Conservation (phyloP, 306 rosid genomes). For the Astragalus membranaceus region DNA sequence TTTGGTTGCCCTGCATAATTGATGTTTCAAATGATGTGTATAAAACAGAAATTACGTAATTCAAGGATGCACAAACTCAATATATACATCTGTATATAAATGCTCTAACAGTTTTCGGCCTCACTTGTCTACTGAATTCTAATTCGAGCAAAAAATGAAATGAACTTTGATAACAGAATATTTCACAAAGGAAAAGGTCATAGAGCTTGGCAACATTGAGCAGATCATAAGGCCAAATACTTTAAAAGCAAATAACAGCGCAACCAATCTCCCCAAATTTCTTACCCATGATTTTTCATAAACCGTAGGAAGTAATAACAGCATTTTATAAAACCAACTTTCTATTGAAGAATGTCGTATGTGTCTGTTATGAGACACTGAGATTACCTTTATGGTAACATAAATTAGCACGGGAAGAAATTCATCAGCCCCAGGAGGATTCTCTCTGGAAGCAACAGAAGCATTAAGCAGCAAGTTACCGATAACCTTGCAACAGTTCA, state of each 20-base stretch:
- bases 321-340: background rate
- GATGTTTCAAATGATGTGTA: background rate
- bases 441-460: slow-evolving; percentile 73
- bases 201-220: background rate
- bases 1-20: slow-evolving; percentile 2
- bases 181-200: slow-evolving; percentile 9
- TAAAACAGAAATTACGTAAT: background rate
- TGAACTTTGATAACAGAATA: slow-evolving; percentile 8
- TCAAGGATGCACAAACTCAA: background rate
- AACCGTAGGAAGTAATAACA: background rate
- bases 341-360: background rate
- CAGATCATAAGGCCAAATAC: background rate
- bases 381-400: slow-evolving; percentile 67
- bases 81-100: background rate
- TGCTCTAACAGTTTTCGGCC: background rate
- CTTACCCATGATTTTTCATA: slow-evolving; percentile 1
- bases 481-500: slow-evolving; percentile 93
- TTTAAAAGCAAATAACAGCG: background rate
- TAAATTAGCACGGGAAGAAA: slow-evolving; percentile 96
- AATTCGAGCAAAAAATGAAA: background rate
- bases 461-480: slow-evolving; percentile 83
- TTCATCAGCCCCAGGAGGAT: slow-evolving; percentile 93
- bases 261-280: background rate
- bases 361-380: background rate
- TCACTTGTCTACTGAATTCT: background rate